Conservation (phyloP, 805 yeast species). For the Pichia nanzhaoensis region DNA sequence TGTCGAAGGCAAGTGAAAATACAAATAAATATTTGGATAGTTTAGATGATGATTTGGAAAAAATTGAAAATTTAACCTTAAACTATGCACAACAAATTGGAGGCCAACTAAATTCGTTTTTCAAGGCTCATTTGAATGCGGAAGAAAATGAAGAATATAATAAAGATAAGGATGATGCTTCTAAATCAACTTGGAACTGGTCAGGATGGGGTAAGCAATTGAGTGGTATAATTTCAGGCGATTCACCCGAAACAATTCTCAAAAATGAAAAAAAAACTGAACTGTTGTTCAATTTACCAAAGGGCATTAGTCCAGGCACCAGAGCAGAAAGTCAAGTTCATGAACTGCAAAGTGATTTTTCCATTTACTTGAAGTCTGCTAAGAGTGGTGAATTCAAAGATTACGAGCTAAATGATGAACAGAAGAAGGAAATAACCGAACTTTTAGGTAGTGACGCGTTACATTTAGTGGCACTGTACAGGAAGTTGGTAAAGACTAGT, state of each 20-base stretch:
- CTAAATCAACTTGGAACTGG: slow-evolving; percentile 12
- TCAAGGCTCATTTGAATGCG: slow-evolving; percentile 21
- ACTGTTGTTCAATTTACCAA: slow-evolving; percentile 39
- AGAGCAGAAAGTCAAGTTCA: slow-evolving; percentile 60
- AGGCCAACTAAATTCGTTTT: slow-evolving; percentile 49
- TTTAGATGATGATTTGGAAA: slow-evolving; percentile 67
- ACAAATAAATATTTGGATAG: slow-evolving; percentile 64
- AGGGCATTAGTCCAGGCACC: slow-evolving; percentile 35
- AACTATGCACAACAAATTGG: slow-evolving; percentile 52
- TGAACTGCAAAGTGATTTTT: slow-evolving; percentile 44
- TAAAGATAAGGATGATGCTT: slow-evolving; percentile 5
- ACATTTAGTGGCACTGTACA: slow-evolving; percentile 49
- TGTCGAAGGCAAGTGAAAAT: slow-evolving; percentile 28
- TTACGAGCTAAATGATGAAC: slow-evolving; percentile 41
- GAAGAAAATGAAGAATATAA: slow-evolving; percentile 12
- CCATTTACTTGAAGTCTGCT: slow-evolving; percentile 34
- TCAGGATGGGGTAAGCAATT: slow-evolving; percentile 9
- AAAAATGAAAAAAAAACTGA: slow-evolving; percentile 31
- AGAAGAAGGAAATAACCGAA: slow-evolving; percentile 36
- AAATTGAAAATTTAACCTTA: slow-evolving; percentile 64
- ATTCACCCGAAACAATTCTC: slow-evolving; percentile 12
- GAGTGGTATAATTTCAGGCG: slow-evolving; percentile 3
- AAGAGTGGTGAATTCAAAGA: slow-evolving; percentile 31
- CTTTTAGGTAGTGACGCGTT: slow-evolving; percentile 40
- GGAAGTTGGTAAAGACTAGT: slow-evolving; percentile 41